phyloP scores from a whole-genome alignment of 1,284 basidiomycete genomes.

The Leccinum pachyderme region DNA sequence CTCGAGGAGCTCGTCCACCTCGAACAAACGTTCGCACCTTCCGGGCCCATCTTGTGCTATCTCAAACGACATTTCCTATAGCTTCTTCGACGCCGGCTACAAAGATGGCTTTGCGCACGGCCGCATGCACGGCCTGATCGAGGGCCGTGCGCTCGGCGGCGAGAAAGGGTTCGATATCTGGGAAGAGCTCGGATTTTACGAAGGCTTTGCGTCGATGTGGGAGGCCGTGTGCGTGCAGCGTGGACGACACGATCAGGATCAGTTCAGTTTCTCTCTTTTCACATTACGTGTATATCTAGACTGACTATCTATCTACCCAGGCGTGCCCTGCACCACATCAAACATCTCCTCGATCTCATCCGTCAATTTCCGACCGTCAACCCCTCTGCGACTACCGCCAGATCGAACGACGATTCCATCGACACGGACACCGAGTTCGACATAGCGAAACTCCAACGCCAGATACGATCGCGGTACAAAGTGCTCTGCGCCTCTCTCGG shows the following conservation, averaged over 20 bases:
- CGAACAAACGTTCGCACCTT: slow-evolving; percentile 60
- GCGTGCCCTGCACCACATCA: slow-evolving; percentile 63
- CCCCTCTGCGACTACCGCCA: slow-evolving; percentile 43
- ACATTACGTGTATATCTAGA: no score
- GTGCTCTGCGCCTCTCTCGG: slow-evolving; percentile 84
- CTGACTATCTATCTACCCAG: slow-evolving; percentile 31
- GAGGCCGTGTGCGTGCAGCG: slow-evolving; percentile 43
- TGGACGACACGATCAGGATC: slow-evolving; percentile 39
- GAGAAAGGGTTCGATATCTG: slow-evolving; percentile 95
- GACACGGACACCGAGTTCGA: slow-evolving; percentile 51
- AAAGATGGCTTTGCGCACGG: slow-evolving; percentile 82
- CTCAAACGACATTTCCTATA: neutral
- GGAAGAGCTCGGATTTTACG: slow-evolving; percentile 94
- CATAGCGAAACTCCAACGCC: slow-evolving; percentile 71
- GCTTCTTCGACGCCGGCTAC: slow-evolving; percentile 74
- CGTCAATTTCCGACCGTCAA: slow-evolving; percentile 76
- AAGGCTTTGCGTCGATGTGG: slow-evolving; percentile 82
- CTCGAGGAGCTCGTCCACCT: slow-evolving; percentile 66
- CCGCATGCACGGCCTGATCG: slow-evolving; percentile 84
- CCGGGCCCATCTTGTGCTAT: neutral
- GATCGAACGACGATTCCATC: neutral
- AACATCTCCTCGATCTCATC: slow-evolving; percentile 70
- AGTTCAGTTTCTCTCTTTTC: slow-evolving; percentile 36
- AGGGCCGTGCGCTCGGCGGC: slow-evolving; percentile 87
- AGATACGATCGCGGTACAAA: slow-evolving; percentile 88